Percentiles rank a stretch among this genome's conserved stretches.
Conservation (phyloP, 2,329 filamentous ascomycete genomes). For the Meredithiella fracta region DNA sequence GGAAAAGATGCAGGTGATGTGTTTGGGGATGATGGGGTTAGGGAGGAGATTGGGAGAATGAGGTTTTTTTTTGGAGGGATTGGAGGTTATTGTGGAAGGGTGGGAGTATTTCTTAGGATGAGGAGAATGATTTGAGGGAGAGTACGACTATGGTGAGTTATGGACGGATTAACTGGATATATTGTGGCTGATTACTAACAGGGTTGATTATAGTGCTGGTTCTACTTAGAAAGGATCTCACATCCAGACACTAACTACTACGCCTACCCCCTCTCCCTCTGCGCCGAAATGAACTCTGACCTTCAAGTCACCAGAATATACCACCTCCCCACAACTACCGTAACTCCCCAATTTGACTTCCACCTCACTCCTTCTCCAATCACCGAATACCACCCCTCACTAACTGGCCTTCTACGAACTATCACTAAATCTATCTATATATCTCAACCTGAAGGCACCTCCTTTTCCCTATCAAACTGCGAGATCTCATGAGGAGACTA, state of each 20-base stretch:
- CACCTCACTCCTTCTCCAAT: neutral
- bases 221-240: conserved; percentile 23
- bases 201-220: conserved; percentile 22
- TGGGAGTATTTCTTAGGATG: conserved; percentile 41
- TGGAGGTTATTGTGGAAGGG: conserved; percentile 32
- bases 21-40: conserved; percentile 27
- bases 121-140: conserved; percentile 32
- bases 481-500: conserved; percentile 46
- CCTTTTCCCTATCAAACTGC: conserved; percentile 25
- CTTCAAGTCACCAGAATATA: conserved; percentile 34
- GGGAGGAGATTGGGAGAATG: conserved; percentile 26
- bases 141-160: conserved; percentile 33
- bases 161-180: neutral
- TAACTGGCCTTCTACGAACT: conserved; percentile 17
- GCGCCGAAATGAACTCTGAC: conserved; percentile 33
- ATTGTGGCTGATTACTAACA: too few relatives aligned
- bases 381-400: conserved; percentile 22
- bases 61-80: conserved; percentile 30
- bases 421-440: conserved; percentile 25
- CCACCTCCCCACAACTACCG: conserved; percentile 23
- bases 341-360: conserved; percentile 23
- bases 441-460: conserved; percentile 23
- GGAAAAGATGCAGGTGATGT: conserved; percentile 30
- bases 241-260: conserved; percentile 38
- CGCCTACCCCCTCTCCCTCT: conserved; percentile 38